phyloP scores from a whole-genome alignment of 2,329 filamentous ascomycete species.

The Myriosclerotinia duriaeana region DNA sequence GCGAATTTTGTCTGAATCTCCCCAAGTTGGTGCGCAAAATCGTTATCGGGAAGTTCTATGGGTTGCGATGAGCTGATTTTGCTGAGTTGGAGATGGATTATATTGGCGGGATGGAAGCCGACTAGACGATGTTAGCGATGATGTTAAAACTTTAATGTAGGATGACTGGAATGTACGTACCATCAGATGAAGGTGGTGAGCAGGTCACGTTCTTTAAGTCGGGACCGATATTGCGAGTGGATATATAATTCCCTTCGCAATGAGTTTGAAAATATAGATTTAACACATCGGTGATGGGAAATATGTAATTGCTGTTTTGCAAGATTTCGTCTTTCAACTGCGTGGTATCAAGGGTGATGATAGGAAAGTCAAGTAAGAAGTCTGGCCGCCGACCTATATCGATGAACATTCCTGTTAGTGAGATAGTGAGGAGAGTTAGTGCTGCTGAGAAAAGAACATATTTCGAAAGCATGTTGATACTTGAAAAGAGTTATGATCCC shows the following conservation, averaged over 20 bases:
- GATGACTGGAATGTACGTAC: slow-evolving; percentile 5
- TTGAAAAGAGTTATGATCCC: neutral
- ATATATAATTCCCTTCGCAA: slow-evolving; percentile 10
- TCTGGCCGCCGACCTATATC: neutral
- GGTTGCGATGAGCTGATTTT: neutral
- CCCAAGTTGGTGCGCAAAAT: slow-evolving; percentile 10
- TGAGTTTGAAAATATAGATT: slow-evolving; percentile 14
- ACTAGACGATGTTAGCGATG: neutral
- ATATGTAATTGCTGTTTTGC: neutral
- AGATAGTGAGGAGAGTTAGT: neutral
- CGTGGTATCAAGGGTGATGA: slow-evolving; percentile 11
- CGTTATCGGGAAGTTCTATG: neutral
- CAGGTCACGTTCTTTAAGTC: slow-evolving; percentile 1
- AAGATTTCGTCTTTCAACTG: neutral
- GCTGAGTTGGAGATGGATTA: slow-evolving; percentile 11
- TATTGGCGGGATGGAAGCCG: neutral
- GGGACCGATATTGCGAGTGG: neutral
- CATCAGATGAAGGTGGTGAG: slow-evolving; percentile 5
- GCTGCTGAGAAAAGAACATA: slow-evolving; percentile 1
- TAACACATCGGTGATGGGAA: slow-evolving; percentile 11
- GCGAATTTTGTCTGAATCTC: slow-evolving; percentile 1
- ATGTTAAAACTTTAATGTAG: neutral
- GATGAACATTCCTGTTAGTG: neutral
- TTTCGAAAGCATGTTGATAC: slow-evolving; percentile 2
- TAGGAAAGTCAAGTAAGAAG: neutral